Evolutionary conservation across 805 yeast genomes (phyloP).

Genomic region (Scheffersomyces amazonensis): DNA sequence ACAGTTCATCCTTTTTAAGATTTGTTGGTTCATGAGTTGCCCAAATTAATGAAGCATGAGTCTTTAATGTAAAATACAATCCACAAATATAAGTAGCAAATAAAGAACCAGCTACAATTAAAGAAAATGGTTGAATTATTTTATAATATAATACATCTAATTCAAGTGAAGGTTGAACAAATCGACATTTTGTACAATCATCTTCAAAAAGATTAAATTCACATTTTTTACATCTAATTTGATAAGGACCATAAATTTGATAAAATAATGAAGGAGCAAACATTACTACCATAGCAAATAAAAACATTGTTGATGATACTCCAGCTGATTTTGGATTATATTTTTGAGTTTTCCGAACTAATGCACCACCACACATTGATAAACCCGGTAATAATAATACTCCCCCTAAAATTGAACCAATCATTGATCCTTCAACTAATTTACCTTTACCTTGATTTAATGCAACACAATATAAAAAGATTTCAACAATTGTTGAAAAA

Average conservation of each 20-base stretch:
- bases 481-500: constrained; percentile 93
- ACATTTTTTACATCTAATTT: constrained; percentile 67
- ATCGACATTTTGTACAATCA: constrained; percentile 70
- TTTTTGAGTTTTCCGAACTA: constrained; percentile 86
- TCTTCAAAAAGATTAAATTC: constrained; percentile 14
- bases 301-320: constrained; percentile 91
- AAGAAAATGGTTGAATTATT: constrained; percentile 78
- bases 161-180: constrained; percentile 71
- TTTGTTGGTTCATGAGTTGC: constrained; percentile 47
- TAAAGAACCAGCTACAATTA: constrained; percentile 74
- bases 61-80: constrained; percentile 85
- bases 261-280: constrained; percentile 89
- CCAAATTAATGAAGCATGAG: constrained; percentile 98
- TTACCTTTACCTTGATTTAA: constrained; percentile 79
- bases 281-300: constrained; percentile 87
- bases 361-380: constrained; percentile 97
- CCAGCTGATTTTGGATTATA: constrained; percentile 97
- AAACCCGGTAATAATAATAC: constrained; percentile 88
- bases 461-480: constrained; percentile 89
- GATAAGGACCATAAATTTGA: constrained; percentile 86
- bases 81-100: constrained; percentile 87
- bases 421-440: constrained; percentile 92
- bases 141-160: constrained; percentile 63
- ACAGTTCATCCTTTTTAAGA: constrained; percentile 20
- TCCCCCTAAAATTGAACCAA: constrained; percentile 92